Evolutionary conservation across 331 rosid genomes (phyloP).

Genomic region (Malus hybrid): DNA sequence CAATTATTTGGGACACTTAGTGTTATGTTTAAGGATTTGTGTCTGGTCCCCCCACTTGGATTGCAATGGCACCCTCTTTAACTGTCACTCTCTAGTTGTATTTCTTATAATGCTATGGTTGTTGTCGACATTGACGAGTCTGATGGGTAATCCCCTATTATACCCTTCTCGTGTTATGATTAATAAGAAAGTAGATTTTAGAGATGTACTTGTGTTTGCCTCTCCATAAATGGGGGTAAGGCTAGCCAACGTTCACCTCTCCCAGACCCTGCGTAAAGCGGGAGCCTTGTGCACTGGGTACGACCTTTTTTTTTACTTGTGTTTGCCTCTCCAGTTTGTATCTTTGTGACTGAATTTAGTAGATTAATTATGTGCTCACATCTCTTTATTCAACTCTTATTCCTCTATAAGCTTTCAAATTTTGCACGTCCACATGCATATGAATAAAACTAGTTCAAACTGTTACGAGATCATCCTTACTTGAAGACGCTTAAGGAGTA

Average conservation of each 20-base stretch:
- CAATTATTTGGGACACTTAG: neutral
- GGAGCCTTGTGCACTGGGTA: too few relatives aligned
- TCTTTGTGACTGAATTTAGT: neutral
- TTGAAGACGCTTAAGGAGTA: slow-evolving; percentile 2
- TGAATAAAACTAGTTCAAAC: slow-evolving; percentile 5
- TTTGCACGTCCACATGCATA: slow-evolving; percentile 9
- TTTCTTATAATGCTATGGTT: slow-evolving; percentile 12
- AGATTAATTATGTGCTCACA: neutral
- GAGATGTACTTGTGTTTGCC: slow-evolving; percentile 4
- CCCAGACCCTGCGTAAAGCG: too few relatives aligned
- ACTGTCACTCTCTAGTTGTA: slow-evolving; percentile 11
- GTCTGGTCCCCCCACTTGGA: too few relatives aligned
- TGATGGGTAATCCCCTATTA: neutral
- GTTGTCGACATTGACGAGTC: neutral
- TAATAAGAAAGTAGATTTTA: neutral
- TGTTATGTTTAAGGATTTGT: too few relatives aligned
- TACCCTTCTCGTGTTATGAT: neutral
- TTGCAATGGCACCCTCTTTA: neutral
- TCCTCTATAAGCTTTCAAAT: neutral
- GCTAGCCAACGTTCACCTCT: too few relatives aligned
- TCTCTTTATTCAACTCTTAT: neutral
- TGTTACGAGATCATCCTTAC: neutral
- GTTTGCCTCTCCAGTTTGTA: neutral
- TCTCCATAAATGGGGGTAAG: neutral
- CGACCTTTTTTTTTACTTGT: neutral